A percentile compares a stretch with the other conserved stretches of the same genome.
Conservation (phyloP, 495 filamentous ascomycete genomes). For the Tuber melanosporum region DNA sequence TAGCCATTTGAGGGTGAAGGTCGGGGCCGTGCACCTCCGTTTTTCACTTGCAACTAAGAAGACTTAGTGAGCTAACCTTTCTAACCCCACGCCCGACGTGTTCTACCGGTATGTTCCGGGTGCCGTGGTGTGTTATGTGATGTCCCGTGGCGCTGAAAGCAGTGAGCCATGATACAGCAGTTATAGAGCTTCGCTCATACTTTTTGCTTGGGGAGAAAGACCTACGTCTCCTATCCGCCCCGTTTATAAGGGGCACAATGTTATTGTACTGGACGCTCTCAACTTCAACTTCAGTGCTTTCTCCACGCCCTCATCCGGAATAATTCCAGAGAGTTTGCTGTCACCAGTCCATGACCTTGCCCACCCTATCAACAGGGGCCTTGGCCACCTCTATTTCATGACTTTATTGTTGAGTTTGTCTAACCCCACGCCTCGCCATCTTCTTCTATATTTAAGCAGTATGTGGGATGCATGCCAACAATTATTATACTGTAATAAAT, state of each 20-base stretch:
- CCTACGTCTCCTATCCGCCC: neutral
- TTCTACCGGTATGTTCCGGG: neutral
- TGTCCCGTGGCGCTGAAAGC: neutral
- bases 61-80: neutral
- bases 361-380: neutral
- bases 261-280: neutral
- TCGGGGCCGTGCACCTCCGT: neutral
- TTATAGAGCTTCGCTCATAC: neutral
- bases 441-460: neutral
- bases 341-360: neutral
- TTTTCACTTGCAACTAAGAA: neutral
- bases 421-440: neutral
- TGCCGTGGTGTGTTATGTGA: neutral
- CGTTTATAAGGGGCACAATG: neutral
- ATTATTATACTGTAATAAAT: neutral
- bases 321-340: neutral
- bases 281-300: neutral
- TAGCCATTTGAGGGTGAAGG: neutral
- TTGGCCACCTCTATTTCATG: neutral
- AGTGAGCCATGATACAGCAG: neutral
- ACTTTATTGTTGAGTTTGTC: neutral
- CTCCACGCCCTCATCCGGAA: neutral
- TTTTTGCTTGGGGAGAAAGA: neutral
- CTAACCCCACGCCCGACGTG: neutral
- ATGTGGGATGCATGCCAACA: neutral